Conservation (phyloP, 805 yeast species). For the Sungouiozyma intestinalis region DNA sequence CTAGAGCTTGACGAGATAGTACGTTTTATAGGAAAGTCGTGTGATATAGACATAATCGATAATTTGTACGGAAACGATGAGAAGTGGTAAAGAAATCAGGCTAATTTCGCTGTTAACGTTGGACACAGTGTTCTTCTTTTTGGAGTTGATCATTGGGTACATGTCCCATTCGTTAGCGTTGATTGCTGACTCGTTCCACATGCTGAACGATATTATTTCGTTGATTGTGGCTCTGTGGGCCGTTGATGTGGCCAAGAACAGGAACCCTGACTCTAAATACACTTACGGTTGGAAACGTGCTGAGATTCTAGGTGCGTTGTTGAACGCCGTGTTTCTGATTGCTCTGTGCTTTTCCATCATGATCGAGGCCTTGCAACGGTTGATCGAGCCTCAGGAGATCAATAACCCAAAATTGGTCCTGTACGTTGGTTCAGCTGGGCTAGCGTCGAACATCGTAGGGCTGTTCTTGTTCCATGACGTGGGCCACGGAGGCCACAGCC, state of each 20-base stretch:
- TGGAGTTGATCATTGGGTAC: slow-evolving; percentile 81
- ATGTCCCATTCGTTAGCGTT: slow-evolving; percentile 89
- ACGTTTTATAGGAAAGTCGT: too few species aligned
- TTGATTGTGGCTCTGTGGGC: slow-evolving; percentile 93
- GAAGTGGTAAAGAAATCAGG: slow-evolving; percentile 47
- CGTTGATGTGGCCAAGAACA: slow-evolving; percentile 73
- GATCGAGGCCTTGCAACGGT: slow-evolving; percentile 86
- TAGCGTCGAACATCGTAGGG: slow-evolving; percentile 74
- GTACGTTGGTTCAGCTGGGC: slow-evolving; percentile 74
- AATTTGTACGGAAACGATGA: slow-evolving; percentile 1
- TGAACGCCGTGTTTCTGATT: slow-evolving; percentile 84
- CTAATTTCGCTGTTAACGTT: slow-evolving; percentile 60
- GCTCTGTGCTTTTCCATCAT: slow-evolving; percentile 89
- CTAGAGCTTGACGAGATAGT: too few species aligned
- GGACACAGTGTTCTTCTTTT: slow-evolving; percentile 73
- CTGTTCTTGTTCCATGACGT: slow-evolving; percentile 75
- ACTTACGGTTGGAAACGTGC: slow-evolving; percentile 99
- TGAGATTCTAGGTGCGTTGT: slow-evolving; percentile 87
- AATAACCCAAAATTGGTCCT: slow-evolving; percentile 75
- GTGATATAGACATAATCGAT: too few species aligned
- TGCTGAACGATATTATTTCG: slow-evolving; percentile 91
- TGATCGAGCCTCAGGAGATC: slow-evolving; percentile 69
- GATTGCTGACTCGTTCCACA: slow-evolving; percentile 94
- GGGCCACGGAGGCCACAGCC: slow-evolving; percentile 37
- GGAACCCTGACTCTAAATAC: slow-evolving; percentile 75